Conservation (phyloP, 805 yeast genomes). For the Metschnikowia baotianmanensis region DNA sequence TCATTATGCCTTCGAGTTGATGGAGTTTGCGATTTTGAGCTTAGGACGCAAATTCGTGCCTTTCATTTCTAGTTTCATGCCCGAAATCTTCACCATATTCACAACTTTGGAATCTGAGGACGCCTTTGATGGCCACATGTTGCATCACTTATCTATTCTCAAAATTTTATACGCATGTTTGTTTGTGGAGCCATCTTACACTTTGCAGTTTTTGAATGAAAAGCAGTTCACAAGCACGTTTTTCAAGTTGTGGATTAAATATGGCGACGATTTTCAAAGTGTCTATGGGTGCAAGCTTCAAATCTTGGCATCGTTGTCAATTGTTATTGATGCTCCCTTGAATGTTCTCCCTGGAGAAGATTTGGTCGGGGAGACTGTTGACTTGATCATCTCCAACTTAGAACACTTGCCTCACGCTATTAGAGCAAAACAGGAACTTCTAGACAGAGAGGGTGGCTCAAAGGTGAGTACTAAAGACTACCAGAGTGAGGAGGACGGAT, state of each 20-base stretch:
- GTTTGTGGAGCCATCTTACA: conserved; percentile 37
- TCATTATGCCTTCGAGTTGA: conserved; percentile 35
- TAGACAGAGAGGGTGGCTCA: conserved; percentile 38
- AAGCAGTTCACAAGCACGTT: conserved; percentile 38
- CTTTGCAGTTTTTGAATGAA: conserved; percentile 37
- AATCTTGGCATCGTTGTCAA: conserved; percentile 43
- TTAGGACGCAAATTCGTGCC: conserved; percentile 31
- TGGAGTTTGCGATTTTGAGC: conserved; percentile 35
- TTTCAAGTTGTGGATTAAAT: conserved; percentile 48
- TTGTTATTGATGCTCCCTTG: conserved; percentile 33
- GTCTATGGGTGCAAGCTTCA: conserved; percentile 57
- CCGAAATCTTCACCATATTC: conserved; percentile 38
- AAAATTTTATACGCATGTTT: conserved; percentile 42
- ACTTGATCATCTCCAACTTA: conserved; percentile 40
- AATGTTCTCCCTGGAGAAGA: conserved; percentile 31
- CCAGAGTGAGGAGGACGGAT: conserved; percentile 26
- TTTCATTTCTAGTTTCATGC: conserved; percentile 30
- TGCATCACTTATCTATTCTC: conserved; percentile 41
- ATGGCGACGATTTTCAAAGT: conserved; percentile 46
- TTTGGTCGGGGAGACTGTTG: conserved; percentile 36
- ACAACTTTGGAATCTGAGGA: conserved; percentile 32
- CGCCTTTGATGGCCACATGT: conserved; percentile 45
- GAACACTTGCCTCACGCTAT: conserved; percentile 50
- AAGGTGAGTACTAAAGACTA: conserved; percentile 26
- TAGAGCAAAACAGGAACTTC: conserved; percentile 43